phyloP scores from a whole-genome alignment of 441 rosid genomes.

The Populus hybrid region DNA sequence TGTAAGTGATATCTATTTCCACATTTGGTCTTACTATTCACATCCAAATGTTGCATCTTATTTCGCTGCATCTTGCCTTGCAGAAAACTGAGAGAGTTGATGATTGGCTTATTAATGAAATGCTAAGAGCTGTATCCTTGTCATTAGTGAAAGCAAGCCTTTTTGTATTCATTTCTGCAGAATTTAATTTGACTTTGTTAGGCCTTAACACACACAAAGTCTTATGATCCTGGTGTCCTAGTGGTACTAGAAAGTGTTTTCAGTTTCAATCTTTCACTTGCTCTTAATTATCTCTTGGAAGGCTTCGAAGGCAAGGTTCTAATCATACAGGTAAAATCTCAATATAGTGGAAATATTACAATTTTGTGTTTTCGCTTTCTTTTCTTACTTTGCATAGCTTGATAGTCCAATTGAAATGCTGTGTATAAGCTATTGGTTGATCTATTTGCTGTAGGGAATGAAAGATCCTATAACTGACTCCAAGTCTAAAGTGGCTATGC shows the following conservation, averaged over 20 bases:
- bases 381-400: not conserved
- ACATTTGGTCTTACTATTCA: constrained; percentile 3
- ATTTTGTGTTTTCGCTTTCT: not conserved
- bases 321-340: constrained; percentile 58
- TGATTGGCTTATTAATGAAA: constrained; percentile 67
- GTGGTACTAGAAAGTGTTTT: constrained; percentile 83
- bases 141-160: not conserved
- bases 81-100: constrained; percentile 80
- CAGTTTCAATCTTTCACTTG: constrained; percentile 74
- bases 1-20: constrained; percentile 38
- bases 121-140: constrained; percentile 94
- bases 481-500: constrained; percentile 55
- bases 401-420: constrained; percentile 3
- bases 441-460: constrained; percentile 54
- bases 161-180: not conserved
- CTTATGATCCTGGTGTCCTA: constrained; percentile 74
- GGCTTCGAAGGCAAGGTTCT: constrained; percentile 52
- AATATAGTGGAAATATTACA: not conserved
- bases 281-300: constrained; percentile 72
- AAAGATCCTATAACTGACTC: constrained; percentile 77
- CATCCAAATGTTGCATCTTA: constrained; percentile 2
- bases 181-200: not conserved
- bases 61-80: constrained; percentile 19
- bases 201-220: constrained; percentile 58
- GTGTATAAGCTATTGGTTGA: not conserved